Evolutionary conservation across 176 grass and related monocot genomes (phyloP), one percentile per base, ranked within the genome.

Genomic region (Thalia dealbata): DNA sequence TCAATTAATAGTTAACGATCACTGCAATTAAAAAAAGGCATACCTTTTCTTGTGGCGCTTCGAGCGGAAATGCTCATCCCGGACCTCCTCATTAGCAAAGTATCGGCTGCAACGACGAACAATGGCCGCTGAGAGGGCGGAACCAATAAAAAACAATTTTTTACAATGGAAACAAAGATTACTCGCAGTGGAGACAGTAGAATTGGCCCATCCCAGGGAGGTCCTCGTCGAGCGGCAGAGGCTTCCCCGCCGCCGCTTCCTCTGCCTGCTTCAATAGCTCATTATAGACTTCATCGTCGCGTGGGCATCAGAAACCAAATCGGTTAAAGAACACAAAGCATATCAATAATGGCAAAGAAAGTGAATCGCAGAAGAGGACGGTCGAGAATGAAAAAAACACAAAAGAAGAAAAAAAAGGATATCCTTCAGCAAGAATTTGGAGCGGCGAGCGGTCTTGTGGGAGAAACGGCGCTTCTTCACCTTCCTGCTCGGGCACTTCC

Each of bases 111-210:
- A 73, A 72, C 24, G 18, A 22, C 29, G 43, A 73, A 67, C 62
- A 21, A 74, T 58, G 29, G 29, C 60, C 6, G 28, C 67, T 65
- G 25, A 43, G 22, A 52, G 24, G 61, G 64, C 10, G 2, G 14
- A 29, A 23, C 15, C 0, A 15, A 22, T 7, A 12, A 13, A 23
- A 60, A 61, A 16, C 9, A 42, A 44, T 26, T 2, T 6, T 35
- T 38, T 5, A 63, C 12, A 52, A 24, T 3, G 28, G 29, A 23
- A 75, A 14, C 12, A 50, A 51, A 27, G 14, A 78, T 56, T 90
- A 97, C 93, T 97, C 89, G 93, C 93, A 99, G 72, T 93, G 95
- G 76, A 88, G 66, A 72, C 95, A 99, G 82, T 99, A 93, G 78
- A 93, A 99, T 75, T 99, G 95, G 2, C 90, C 95, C 87, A 99